Percentiles rank a stretch among this genome's conserved stretches.
Conservation (phyloP, 345 rosid species). For the Schrenkiella parvula region DNA sequence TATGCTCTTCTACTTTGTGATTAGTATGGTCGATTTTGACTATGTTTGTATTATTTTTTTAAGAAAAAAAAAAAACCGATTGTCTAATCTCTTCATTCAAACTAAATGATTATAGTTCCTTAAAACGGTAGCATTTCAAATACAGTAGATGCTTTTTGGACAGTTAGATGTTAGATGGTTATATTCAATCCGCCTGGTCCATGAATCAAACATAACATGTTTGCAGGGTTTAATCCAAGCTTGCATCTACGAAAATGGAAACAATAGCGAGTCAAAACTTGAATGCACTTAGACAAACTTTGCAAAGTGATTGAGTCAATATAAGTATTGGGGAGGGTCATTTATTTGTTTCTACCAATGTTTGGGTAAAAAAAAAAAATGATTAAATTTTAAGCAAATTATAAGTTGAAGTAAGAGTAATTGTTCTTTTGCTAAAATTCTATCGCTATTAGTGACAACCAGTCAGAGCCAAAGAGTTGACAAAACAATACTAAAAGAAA, state of each 20-base stretch:
- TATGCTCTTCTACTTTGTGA: background rate
- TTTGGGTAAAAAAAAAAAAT: too few species aligned
- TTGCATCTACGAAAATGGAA: constrained; percentile 20
- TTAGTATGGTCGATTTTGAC: background rate
- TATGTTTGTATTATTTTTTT: background rate
- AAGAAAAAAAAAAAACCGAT: background rate
- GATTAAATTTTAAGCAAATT: too few species aligned
- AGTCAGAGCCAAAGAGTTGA: constrained; percentile 4
- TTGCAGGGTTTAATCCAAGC: constrained; percentile 21
- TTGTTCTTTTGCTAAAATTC: too few species aligned
- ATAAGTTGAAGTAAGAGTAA: too few species aligned
- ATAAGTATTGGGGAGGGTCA: background rate
- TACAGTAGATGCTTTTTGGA: background rate
- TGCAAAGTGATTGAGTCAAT: background rate
- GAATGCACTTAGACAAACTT: background rate
- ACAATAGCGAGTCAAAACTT: constrained; percentile 22
- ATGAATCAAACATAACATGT: background rate
- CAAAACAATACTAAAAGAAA: background rate
- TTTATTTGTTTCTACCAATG: constrained; percentile 2
- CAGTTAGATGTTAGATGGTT: constrained; percentile 8
- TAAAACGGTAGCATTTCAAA: background rate
- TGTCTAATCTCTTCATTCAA: background rate
- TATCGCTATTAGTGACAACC: too few species aligned
- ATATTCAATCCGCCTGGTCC: constrained; percentile 20
- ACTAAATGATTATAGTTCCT: background rate